Evolutionary conservation across 768 basidiomycete species (phyloP), one percentile per base, ranked within the genome.

Genomic region (Podaxis mareebaensis): DNA sequence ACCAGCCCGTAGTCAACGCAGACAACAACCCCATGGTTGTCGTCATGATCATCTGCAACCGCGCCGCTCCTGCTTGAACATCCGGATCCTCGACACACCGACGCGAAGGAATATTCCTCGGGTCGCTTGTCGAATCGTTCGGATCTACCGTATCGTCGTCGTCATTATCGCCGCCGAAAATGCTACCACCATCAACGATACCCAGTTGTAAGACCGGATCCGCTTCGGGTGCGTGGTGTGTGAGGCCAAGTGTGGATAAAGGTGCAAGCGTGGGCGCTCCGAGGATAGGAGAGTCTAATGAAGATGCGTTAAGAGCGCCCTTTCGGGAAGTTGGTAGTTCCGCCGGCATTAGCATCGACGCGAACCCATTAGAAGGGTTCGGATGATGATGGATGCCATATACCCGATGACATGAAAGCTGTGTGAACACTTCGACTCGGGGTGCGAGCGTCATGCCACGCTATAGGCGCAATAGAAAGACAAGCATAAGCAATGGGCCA

Each of bases 1-100:
- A 97, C 85, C 89, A 94, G 2, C 89, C 91, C 0, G 93, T 92
- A 4, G 92, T 95, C 30, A 96, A 74, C 0, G 92, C 93, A 20
- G 90, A 90, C 13, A 97, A 81, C 3, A 87, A 67, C 5, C 95
- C 95, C 85, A 90, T 89, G 2, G 81, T 87, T 12, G 89, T 87
- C 0, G 87, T 92, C 83, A 94, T 89, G 61, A 86, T 79, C 1
- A 85, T 87, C 68, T 93, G 92, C 11, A 93, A 76, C 39, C 83
- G 82, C 6, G 90, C 92, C 0, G 90, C 89, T 44, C 81, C 81
- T 3, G 87, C 83, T 69, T 90, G 89, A 0, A 93, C 92, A 1
- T 79, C 81, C 20, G 92, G 82, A 66, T 81, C 75, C 3, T 74
- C 64, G 33, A 73, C 63, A 64, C 82, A 84, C 56, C 69, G 74